Conservation (phyloP, 2,329 filamentous ascomycete genomes). For the Anthostomella pinea region DNA sequence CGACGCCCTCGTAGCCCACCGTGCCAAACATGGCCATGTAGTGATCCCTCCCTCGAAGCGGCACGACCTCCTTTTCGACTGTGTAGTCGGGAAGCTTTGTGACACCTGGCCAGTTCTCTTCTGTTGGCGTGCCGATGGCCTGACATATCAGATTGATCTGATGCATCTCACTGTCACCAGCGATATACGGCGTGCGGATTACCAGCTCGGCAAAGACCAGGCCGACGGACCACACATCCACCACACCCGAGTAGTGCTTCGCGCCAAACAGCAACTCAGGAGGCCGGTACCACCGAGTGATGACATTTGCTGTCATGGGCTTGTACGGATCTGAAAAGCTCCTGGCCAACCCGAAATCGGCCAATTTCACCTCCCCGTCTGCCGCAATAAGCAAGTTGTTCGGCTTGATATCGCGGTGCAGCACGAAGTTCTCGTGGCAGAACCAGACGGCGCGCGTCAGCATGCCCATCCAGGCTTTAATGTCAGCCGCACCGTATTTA, state of each 20-base stretch:
- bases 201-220: slow-evolving; percentile 91
- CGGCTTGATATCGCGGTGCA: slow-evolving; percentile 98
- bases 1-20: slow-evolving; percentile 77
- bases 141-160: slow-evolving; percentile 83
- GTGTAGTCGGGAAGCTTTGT: slow-evolving; percentile 76
- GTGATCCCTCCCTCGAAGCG: slow-evolving; percentile 64
- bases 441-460: slow-evolving; percentile 90
- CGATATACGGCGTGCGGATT: slow-evolving; percentile 76
- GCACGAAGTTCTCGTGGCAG: slow-evolving; percentile 89
- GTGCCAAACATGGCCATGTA: slow-evolving; percentile 77
- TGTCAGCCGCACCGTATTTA: slow-evolving; percentile 81
- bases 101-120: slow-evolving; percentile 95
- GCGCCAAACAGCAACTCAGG: slow-evolving; percentile 92
- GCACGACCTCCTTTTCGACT: slow-evolving; percentile 58
- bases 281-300: slow-evolving; percentile 95
- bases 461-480: slow-evolving; percentile 99
- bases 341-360: slow-evolving; percentile 94
- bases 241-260: slow-evolving; percentile 81
- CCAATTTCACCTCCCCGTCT: slow-evolving; percentile 90
- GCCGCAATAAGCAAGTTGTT: slow-evolving; percentile 96
- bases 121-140: slow-evolving; percentile 83
- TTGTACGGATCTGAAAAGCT: slow-evolving; percentile 84
- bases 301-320: slow-evolving; percentile 90
- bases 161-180: slow-evolving; percentile 80
- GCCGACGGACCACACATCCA: slow-evolving; percentile 93